Conservation (phyloP, 2,329 filamentous ascomycete genomes). For the Claviceps monticola region DNA sequence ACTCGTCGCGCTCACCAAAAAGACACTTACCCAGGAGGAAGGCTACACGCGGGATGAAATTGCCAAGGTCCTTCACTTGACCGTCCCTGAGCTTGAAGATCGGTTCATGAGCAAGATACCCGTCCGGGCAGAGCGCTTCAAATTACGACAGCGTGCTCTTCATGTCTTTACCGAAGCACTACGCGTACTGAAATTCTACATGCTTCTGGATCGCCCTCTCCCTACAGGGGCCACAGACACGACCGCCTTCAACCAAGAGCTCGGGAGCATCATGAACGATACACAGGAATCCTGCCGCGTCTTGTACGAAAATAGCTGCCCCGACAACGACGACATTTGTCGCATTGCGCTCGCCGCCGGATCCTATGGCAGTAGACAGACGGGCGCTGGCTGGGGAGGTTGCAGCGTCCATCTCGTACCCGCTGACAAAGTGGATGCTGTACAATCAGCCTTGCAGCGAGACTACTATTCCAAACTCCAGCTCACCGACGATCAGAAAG, state of each 20-base stretch:
- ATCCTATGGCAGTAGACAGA: slow-evolving; percentile 72
- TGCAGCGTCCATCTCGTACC: slow-evolving; percentile 91
- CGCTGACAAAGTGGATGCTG: slow-evolving; percentile 62
- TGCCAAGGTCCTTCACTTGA: slow-evolving; percentile 53
- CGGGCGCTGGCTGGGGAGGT: slow-evolving; percentile 92
- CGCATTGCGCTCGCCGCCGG: slow-evolving; percentile 63
- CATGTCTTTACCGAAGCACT: slow-evolving; percentile 87
- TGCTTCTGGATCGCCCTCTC: slow-evolving; percentile 48
- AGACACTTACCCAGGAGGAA: slow-evolving; percentile 61
- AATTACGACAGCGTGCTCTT: slow-evolving; percentile 71
- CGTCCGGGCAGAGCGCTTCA: slow-evolving; percentile 76
- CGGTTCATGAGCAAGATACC: slow-evolving; percentile 81
- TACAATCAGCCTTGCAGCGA: slow-evolving; percentile 62
- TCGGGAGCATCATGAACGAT: slow-evolving; percentile 76
- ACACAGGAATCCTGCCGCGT: slow-evolving; percentile 82
- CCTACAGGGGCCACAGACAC: slow-evolving; percentile 34
- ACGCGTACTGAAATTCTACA: slow-evolving; percentile 72
- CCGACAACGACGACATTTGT: slow-evolving; percentile 85
- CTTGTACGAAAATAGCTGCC: slow-evolving; percentile 81
- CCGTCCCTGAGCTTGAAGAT: slow-evolving; percentile 56
- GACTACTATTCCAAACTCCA: slow-evolving; percentile 67
- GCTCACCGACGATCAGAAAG: slow-evolving; percentile 55
- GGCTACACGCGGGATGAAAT: slow-evolving; percentile 87
- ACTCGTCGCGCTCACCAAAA: slow-evolving; percentile 54
- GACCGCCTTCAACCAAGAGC: slow-evolving; percentile 45